Percentiles rank a stretch among this genome's conserved stretches.
These are phyloP conservation scores for Trichosporon sp. DNA, from an alignment of 1,284 basidiomycete species.

Conservation along the genomic window DNA sequence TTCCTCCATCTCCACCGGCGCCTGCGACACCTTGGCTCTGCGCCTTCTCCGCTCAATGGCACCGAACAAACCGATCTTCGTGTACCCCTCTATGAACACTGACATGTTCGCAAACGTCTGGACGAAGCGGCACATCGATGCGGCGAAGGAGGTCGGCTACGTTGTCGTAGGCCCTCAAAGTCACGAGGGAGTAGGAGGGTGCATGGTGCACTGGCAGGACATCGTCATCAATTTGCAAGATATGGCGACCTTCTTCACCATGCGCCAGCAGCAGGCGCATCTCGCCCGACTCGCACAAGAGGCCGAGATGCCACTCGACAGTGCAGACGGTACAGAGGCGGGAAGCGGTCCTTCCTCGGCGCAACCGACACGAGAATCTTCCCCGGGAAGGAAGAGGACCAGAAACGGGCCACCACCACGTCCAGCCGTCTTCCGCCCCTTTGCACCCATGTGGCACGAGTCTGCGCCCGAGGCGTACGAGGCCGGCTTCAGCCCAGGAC, in stretches of 20 bases:
- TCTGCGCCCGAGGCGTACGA: not conserved
- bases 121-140: slow-evolving; percentile 58
- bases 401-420: not conserved
- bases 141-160: slow-evolving; percentile 68
- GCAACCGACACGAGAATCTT: not conserved
- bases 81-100: slow-evolving; percentile 98
- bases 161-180: slow-evolving; percentile 66
- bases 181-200: slow-evolving; percentile 68
- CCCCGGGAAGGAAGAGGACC: not conserved
- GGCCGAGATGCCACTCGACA: not conserved
- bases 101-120: slow-evolving; percentile 86
- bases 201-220: slow-evolving; percentile 82
- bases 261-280: slow-evolving; percentile 8
- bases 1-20: slow-evolving; percentile 78
- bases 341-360: not conserved
- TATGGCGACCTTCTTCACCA: slow-evolving; percentile 21
- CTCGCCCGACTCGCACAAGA: not conserved
- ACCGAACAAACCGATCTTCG: slow-evolving; percentile 73
- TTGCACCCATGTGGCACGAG: not conserved
- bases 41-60: slow-evolving; percentile 52
- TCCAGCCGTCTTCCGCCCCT: not conserved
- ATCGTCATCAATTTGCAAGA: slow-evolving; percentile 40
- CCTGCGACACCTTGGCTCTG: slow-evolving; percentile 85
- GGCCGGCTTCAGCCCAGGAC: not conserved
- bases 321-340: not conserved